Evolutionary conservation across 495 filamentous ascomycete species (phyloP), one percentile per base, ranked within the genome.

Genomic region (Clavariopsis aquatica): DNA sequence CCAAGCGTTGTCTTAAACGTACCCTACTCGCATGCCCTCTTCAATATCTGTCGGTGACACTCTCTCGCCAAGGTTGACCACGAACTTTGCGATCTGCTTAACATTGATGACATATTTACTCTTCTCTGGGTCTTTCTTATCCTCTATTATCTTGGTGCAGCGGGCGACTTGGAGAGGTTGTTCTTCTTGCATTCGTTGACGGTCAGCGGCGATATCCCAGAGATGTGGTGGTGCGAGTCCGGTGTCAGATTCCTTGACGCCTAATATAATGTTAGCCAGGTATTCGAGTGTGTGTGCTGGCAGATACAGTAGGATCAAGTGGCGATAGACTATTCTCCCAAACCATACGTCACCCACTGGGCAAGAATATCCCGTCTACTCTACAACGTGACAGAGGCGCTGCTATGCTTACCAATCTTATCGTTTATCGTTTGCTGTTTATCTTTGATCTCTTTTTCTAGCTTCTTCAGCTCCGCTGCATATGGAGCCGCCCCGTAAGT

Each of bases 41-140:
- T 98, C 94, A 73, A 98, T 98, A 87, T 98, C 94, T 71, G 93
- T 97, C 43, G 94, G 95, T 76, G 89, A 93, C 64, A 98, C 93
- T 52, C 95, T 88, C 75, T 98, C 94, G 67, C 94, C 94, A 54
- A 98, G 85, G 78, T 98, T 96, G 72, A 98, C 94, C 49, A 98
- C 94, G 71, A 98, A 98, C 79, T 98, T 98, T 74, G 94, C 94
- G 65, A 98, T 98, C 76, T 98, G 94, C 80, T 98, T 98, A 69
- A 98, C 94, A 78, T 98, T 98, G 84, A 98, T 98, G 73, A 98
- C 93, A 82, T 98, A 98, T 87, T 98, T 98, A 85, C 89, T 94
- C 85, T 98, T 98, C 69, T 96, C 91, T 29, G 88, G 79, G 79
- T 98, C 93, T 79, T 96, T 94, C 75, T 96, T 94, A 77, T 96